These are phyloP conservation scores for Psidium friedrichsthalianum DNA, from an alignment of 345 rosid genomes.

Conservation along the genomic window DNA sequence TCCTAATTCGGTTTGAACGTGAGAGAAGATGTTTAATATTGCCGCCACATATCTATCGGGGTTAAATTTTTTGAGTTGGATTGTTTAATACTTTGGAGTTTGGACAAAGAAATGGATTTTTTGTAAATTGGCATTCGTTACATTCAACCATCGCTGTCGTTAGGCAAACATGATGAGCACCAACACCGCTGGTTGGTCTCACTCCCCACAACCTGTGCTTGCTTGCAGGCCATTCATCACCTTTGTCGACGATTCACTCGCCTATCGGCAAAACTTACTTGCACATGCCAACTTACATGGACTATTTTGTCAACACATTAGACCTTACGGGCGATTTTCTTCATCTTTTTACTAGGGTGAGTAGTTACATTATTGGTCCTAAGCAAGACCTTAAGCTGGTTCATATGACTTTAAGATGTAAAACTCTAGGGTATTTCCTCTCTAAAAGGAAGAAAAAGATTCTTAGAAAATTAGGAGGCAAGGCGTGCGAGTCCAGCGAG, in stretches of 20 bases:
- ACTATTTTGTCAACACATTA: background rate
- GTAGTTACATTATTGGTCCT: no score
- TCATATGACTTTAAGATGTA: no score
- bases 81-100: no score
- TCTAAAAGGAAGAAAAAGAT: no score
- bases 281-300: background rate
- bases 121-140: background rate
- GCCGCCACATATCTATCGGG: fast-evolving
- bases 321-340: background rate
- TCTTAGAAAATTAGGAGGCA: no score
- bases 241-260: background rate
- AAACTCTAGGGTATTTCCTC: no score
- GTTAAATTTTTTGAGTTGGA: background rate
- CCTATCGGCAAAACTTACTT: background rate
- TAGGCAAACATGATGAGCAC: background rate
- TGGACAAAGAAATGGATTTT: fast-evolving
- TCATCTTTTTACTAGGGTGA: background rate
- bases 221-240: background rate
- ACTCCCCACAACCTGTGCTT: background rate
- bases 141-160: background rate
- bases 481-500: no score
- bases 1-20: background rate
- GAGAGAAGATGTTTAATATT: background rate
- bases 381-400: no score
- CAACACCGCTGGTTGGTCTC: background rate